Conservation (phyloP, 768 basidiomycete species). For the Termitomyces sp. region DNA sequence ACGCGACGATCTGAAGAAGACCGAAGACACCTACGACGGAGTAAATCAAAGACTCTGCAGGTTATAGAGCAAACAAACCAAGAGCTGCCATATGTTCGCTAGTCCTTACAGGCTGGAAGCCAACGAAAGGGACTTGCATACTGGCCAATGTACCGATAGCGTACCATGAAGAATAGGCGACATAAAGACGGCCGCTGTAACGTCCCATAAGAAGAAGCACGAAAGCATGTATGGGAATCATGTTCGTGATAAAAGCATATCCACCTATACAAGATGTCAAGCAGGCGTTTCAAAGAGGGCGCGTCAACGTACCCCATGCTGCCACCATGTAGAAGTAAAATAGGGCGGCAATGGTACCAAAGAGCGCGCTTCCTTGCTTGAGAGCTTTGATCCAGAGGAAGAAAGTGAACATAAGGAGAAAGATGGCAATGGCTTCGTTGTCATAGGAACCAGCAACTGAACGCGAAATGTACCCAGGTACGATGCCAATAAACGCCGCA, state of each 20-base stretch:
- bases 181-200: constrained; percentile 87
- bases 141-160: constrained; percentile 94
- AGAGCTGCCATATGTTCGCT: constrained; percentile 99
- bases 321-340: constrained; percentile 99
- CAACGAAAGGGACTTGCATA: constrained; percentile 99
- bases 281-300: constrained; percentile 2
- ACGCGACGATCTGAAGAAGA: constrained; percentile 92
- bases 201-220: constrained; percentile 95
- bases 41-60: neutral
- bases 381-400: constrained; percentile 95
- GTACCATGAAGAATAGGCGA: constrained; percentile 97
- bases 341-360: constrained; percentile 83
- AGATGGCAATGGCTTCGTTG: constrained; percentile 99
- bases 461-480: constrained; percentile 97
- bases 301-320: constrained; percentile 77
- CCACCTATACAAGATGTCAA: constrained; percentile 50
- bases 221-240: constrained; percentile 97
- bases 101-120: constrained; percentile 96
- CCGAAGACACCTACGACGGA: constrained; percentile 77
- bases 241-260: constrained; percentile 99
- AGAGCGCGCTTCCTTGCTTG: constrained; percentile 90
- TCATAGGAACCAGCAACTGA: constrained; percentile 99
- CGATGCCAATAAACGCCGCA: constrained; percentile 97
- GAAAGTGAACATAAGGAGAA: constrained; percentile 99
- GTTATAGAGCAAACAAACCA: constrained; percentile 40